phyloP scores from a whole-genome alignment of 768 basidiomycete genomes.

The Tubosaeta sp. region DNA sequence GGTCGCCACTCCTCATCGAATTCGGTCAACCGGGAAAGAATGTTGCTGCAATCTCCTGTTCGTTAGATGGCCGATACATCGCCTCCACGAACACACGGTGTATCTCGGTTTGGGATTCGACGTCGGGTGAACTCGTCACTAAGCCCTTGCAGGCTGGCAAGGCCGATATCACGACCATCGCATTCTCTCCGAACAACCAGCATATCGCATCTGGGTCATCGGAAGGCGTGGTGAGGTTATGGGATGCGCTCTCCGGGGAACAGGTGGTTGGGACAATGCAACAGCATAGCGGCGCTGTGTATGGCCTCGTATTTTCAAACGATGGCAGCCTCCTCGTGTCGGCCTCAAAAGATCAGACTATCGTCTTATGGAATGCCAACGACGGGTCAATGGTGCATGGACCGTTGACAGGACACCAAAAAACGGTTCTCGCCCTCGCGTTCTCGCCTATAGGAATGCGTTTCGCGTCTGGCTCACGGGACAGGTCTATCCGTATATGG shows the following conservation, averaged over 20 bases:
- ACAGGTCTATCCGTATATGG: slow-evolving; percentile 28
- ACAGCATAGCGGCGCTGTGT: slow-evolving; percentile 20
- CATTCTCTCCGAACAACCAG: slow-evolving; percentile 28
- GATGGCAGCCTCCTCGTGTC: slow-evolving; percentile 25
- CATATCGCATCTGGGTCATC: slow-evolving; percentile 23
- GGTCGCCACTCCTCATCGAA: slow-evolving; percentile 31
- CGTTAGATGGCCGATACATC: slow-evolving; percentile 26
- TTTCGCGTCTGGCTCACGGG: slow-evolving; percentile 31
- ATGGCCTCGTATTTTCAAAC: slow-evolving; percentile 28
- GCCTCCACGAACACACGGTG: slow-evolving; percentile 20
- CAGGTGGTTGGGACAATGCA: slow-evolving; percentile 11
- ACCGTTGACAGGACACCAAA: slow-evolving; percentile 22
- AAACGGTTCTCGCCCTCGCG: slow-evolving; percentile 23
- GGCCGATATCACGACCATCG: slow-evolving; percentile 14
- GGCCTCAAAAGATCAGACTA: slow-evolving; percentile 22
- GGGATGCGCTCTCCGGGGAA: slow-evolving; percentile 25
- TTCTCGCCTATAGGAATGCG: slow-evolving; percentile 25
- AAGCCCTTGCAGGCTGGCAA: slow-evolving; percentile 13
- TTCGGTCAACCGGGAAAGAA: slow-evolving; percentile 15
- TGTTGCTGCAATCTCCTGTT: slow-evolving; percentile 21
- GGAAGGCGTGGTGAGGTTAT: slow-evolving; percentile 22
- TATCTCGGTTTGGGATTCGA: slow-evolving; percentile 26
- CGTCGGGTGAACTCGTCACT: slow-evolving; percentile 24
- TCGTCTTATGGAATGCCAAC: slow-evolving; percentile 24
- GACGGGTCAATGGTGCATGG: slow-evolving; percentile 11